These are phyloP conservation scores for Peronospora farinosa DNA, from an alignment of 352 stramenopile genomes.

Conservation along the genomic window DNA sequence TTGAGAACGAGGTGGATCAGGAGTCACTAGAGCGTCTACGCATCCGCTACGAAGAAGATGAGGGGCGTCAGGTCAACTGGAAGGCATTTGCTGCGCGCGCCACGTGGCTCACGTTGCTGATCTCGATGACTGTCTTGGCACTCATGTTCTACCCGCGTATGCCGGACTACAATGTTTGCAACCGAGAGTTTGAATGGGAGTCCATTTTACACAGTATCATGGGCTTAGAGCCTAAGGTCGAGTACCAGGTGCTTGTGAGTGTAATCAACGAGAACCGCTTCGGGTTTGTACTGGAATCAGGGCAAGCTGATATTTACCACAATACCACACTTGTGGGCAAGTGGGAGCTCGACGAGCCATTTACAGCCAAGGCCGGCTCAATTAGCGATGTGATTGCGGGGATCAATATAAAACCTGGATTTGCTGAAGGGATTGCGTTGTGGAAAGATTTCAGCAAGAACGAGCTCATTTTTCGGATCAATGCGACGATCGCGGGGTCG, in stretches of 20 bases:
- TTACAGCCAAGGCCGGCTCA: conserved; percentile 55
- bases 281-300: conserved; percentile 72
- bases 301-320: conserved; percentile 76
- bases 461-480: conserved; percentile 75
- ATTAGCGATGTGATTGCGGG: conserved; percentile 75
- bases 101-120: conserved; percentile 44
- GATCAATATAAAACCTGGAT: conserved; percentile 66
- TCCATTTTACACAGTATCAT: conserved; percentile 76
- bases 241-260: conserved; percentile 83
- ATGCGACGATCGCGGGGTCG: conserved; percentile 67
- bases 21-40: conserved; percentile 46
- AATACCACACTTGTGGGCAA: conserved; percentile 58
- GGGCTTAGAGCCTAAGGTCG: conserved; percentile 68
- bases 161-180: conserved; percentile 87
- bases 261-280: conserved; percentile 88
- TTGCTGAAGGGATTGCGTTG: conserved; percentile 52
- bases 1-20: conserved; percentile 56
- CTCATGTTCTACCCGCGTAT: conserved; percentile 87
- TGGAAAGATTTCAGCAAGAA: conserved; percentile 71
- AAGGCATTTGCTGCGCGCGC: conserved; percentile 45
- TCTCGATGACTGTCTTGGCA: conserved; percentile 56
- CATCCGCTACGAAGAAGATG: conserved; percentile 38
- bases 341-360: conserved; percentile 64
- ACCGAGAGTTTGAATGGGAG: conserved; percentile 84
- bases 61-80: conserved; percentile 44